Conservation (phyloP, 192 early-diverging fungal species). For the Entomortierella beljakovae region DNA sequence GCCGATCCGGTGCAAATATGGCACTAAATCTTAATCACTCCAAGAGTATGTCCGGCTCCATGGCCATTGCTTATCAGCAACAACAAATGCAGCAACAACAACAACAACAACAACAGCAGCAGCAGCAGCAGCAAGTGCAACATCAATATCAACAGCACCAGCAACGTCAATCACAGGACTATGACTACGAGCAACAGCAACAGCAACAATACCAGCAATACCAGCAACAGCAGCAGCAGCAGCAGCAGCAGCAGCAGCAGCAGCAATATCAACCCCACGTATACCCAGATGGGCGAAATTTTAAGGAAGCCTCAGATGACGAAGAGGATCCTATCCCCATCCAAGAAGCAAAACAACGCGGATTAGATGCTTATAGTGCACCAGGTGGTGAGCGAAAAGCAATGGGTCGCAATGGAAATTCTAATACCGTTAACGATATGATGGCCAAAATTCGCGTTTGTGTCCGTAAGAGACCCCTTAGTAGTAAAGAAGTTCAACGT, state of each 20-base stretch:
- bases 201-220: constrained; percentile 29
- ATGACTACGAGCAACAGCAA: constrained; percentile 19
- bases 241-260: constrained; percentile 35
- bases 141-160: constrained; percentile 19
- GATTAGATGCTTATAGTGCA: constrained; percentile 82
- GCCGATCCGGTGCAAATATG: constrained; percentile 38
- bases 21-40: constrained; percentile 26
- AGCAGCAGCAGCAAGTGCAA: constrained; percentile 27
- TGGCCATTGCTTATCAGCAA: constrained; percentile 28
- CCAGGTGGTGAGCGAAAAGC: constrained; percentile 55
- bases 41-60: constrained; percentile 40
- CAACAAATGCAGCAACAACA: constrained; percentile 23
- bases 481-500: constrained; percentile 83
- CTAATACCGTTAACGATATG: constrained; percentile 58
- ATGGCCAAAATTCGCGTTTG: constrained; percentile 95
- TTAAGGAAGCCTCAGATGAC: constrained; percentile 54
- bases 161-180: constrained; percentile 11
- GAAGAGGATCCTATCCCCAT: constrained; percentile 52
- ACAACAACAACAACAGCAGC: constrained; percentile 34
- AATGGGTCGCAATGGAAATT: constrained; percentile 32
- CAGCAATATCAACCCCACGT: constrained; percentile 27
- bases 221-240: constrained; percentile 20
- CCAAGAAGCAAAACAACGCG: constrained; percentile 46
- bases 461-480: constrained; percentile 95
- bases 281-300: constrained; percentile 34